Evolutionary conservation across 257 asterid genomes (phyloP).

Genomic region (Fraxinus excelsior): DNA sequence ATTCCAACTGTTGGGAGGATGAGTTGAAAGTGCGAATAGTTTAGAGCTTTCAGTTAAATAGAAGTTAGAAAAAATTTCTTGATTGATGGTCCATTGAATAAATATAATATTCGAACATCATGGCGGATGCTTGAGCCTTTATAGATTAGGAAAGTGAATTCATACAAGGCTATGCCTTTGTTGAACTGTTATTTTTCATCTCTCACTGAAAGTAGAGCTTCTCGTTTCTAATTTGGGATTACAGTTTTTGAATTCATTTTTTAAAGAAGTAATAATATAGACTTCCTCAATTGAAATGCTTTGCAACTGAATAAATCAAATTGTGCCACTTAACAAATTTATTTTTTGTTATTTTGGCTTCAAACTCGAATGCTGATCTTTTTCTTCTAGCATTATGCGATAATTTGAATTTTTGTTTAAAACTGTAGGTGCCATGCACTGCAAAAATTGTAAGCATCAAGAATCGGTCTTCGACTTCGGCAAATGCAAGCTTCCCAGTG

Average conservation of each 20-base stretch:
- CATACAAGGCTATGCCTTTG: too few relatives aligned
- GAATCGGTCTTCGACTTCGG: conserved; percentile 56
- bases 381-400: background rate
- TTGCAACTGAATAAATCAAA: background rate
- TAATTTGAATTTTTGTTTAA: conserved; percentile 13
- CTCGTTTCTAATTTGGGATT: background rate
- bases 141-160: too few relatives aligned
- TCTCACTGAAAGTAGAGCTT: background rate
- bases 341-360: background rate
- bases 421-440: conserved; percentile 63
- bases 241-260: background rate
- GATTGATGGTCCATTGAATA: too few relatives aligned
- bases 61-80: too few relatives aligned
- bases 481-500: conserved; percentile 42
- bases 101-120: too few relatives aligned
- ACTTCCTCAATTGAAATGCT: background rate
- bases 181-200: too few relatives aligned
- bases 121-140: background rate
- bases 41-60: too few relatives aligned
- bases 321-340: background rate
- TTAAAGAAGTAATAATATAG: background rate
- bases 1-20: background rate
- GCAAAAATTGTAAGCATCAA: conserved; percentile 62
- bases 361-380: background rate
- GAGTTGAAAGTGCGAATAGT: background rate